Percentiles rank a stretch among this genome's conserved stretches.
Evolutionary conservation across 2,329 filamentous ascomycete genomes (phyloP).

Genomic region (Fusarium foetens): DNA sequence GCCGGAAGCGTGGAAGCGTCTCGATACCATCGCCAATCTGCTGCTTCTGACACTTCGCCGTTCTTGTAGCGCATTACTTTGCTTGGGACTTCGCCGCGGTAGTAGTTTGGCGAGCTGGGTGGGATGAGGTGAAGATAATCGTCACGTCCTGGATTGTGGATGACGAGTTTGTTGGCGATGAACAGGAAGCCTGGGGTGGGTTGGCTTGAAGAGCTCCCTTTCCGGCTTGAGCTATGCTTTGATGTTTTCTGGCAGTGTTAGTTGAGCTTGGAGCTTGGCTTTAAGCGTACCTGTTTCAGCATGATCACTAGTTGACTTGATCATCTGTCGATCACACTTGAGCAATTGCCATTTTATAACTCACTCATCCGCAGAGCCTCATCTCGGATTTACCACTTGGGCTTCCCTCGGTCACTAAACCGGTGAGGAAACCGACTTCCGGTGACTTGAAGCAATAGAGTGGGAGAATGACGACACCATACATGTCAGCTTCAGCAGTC

Average conservation of each 20-base stretch:
- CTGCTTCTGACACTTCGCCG: constrained; percentile 44
- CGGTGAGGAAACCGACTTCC: constrained; percentile 1
- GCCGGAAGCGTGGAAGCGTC: neutral
- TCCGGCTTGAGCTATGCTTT: constrained; percentile 13
- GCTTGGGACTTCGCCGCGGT: constrained; percentile 45
- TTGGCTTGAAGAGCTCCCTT: constrained; percentile 11
- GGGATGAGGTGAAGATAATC: constrained; percentile 46
- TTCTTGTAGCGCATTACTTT: constrained; percentile 51
- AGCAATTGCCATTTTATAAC: constrained; percentile 33
- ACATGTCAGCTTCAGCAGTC: constrained; percentile 27
- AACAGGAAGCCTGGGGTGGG: constrained; percentile 51
- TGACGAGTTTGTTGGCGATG: constrained; percentile 50
- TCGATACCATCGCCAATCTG: constrained; percentile 39
- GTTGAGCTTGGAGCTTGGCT: neutral
- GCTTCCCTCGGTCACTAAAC: constrained; percentile 31
- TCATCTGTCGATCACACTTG: neutral
- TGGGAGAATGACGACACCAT: constrained; percentile 31
- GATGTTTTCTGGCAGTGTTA: constrained; percentile 23
- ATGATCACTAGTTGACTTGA: neutral
- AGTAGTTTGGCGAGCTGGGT: constrained; percentile 37
- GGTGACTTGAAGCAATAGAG: neutral
- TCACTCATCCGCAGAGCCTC: constrained; percentile 34
- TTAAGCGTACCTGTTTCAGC: constrained; percentile 17
- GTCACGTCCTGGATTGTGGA: constrained; percentile 25
- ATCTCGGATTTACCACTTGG: constrained; percentile 33